Evolutionary conservation across 495 filamentous ascomycete species (phyloP), one percentile per base, ranked within the genome.

Genomic region (Glarea lozoyensis): DNA sequence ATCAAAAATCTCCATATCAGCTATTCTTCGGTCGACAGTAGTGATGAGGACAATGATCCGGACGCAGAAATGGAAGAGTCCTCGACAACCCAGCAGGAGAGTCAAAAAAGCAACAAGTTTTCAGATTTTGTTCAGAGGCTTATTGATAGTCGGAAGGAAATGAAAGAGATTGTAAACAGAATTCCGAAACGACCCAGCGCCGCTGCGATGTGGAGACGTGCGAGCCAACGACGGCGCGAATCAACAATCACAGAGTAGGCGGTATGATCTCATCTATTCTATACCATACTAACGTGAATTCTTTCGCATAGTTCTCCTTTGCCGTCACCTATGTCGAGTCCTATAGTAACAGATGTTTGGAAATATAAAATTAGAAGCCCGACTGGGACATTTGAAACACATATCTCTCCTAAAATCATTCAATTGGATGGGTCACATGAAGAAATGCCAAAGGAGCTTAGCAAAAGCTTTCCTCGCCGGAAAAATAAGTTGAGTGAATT

Each of bases 131-230:
- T 49, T 12, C 23, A 46, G 15, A 35, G 18, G 17, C 20, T 45
- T 18, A 35, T 53, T 10, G 10, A 34, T 11, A 34, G 30, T 5
- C 37, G 13, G 10, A 23, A 25, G 15, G 32, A 42, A 22, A 49
- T 53, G 50, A 54, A 11, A 2, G 43, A 50, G 21, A 7, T 44
- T 12, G 43, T 54, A n/a, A 47, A 47, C 24, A 7, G 2, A 3
- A 10, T 35, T 24, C 40, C 36, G 19, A 20, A 17, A 5, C 42
- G 42, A 10, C 24, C 36, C 7, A 44, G 33, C 17, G 52, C 52
- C 17, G 10, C 45, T n/a, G 46, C 50, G 10, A 50, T 46, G 46
- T 54, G 51, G 51, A 27, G 37, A 20, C 13, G 3, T n/a, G 16
- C 10, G 10, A 35, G 16, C 16, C 10, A 9, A 35, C 6, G 10